Conservation (phyloP, 2,329 filamentous ascomycete species). For the Diplodia intermedia region DNA sequence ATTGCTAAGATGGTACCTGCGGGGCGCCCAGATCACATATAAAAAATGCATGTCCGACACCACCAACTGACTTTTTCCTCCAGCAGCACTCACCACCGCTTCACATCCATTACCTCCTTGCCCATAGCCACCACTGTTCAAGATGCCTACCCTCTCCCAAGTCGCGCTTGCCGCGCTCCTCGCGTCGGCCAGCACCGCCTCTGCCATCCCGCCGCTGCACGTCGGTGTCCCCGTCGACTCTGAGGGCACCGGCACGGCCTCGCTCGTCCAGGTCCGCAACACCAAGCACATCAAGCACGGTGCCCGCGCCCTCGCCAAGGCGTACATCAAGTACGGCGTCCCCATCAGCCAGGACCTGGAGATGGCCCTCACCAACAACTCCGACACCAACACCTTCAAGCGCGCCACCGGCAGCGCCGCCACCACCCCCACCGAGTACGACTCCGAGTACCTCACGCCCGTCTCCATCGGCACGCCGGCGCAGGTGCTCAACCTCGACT, state of each 20-base stretch:
- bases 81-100: slow-evolving; percentile 13
- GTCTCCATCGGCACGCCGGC: slow-evolving; percentile 63
- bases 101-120: too few species aligned
- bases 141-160: slow-evolving; percentile 6
- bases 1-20: slow-evolving; percentile 11
- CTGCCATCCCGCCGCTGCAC: slow-evolving; percentile 12
- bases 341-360: slow-evolving; percentile 41
- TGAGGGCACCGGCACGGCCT: neutral
- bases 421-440: slow-evolving; percentile 36
- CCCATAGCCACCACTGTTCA: neutral
- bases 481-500: slow-evolving; percentile 61
- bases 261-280: slow-evolving; percentile 42
- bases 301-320: slow-evolving; percentile 48
- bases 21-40: slow-evolving; percentile 20
- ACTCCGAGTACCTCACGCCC: slow-evolving; percentile 54
- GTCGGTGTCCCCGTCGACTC: neutral
- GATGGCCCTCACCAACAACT: slow-evolving; percentile 37
- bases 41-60: neutral
- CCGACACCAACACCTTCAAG: slow-evolving; percentile 37
- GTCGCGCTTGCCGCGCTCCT: slow-evolving; percentile 12
- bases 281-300: slow-evolving; percentile 47
- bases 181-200: slow-evolving; percentile 12
- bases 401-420: slow-evolving; percentile 41
- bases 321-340: slow-evolving; percentile 50
- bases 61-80: neutral